Percentiles rank a stretch among this genome's conserved stretches.
Conservation (phyloP, 2,329 filamentous ascomycete genomes). For the Apiospora malaysiana region DNA sequence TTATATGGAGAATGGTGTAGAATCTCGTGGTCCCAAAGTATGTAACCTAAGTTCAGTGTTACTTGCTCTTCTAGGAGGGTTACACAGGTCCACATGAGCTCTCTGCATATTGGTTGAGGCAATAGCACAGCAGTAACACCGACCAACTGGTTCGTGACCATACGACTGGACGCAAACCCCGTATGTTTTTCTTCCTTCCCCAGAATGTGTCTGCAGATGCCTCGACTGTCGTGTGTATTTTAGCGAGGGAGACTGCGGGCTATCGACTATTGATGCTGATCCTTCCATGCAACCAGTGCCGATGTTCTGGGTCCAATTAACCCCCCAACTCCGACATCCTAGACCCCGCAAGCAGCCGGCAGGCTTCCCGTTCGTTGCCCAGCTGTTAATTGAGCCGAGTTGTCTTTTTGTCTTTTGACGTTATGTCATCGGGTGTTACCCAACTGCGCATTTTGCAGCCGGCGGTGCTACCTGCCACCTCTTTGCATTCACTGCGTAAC, state of each 20-base stretch:
- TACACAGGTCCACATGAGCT: not conserved
- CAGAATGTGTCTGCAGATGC: not conserved
- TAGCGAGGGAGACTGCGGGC: not conserved
- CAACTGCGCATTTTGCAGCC: not conserved
- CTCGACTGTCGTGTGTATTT: not conserved
- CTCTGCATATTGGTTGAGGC: not conserved
- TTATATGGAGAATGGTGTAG: not conserved
- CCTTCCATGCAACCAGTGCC: not conserved
- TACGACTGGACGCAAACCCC: not conserved
- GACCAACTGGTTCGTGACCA: not conserved
- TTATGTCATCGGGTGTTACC: not conserved
- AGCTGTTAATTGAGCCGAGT: not conserved
- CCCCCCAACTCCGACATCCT: constrained; percentile 11
- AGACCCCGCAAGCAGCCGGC: not conserved
- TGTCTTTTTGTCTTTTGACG: not conserved
- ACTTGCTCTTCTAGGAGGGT: not conserved
- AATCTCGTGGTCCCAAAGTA: not conserved
- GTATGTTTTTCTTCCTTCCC: not conserved
- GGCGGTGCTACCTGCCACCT: too few species aligned
- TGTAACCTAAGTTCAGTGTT: not conserved
- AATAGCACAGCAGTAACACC: constrained; percentile 2
- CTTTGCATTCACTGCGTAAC: not conserved
- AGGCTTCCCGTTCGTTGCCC: not conserved
- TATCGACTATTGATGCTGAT: not conserved
- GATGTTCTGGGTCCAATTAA: not conserved